Base-by-base conservation (phyloP, 495 filamentous ascomycete species). In the Saxophila tyrrhenica region DNA sequence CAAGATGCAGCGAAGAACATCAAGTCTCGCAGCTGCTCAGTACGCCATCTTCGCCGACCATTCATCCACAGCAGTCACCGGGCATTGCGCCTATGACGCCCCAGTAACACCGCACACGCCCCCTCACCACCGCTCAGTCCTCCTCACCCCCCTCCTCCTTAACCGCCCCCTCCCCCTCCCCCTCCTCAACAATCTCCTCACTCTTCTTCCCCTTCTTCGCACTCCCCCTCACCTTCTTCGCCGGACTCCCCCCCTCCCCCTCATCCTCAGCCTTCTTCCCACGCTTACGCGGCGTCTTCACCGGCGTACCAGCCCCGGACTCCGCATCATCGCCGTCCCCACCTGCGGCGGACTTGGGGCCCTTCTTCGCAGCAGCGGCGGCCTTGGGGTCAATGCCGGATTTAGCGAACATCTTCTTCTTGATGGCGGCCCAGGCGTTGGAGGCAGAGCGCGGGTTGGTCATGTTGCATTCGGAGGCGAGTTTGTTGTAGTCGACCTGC, bases 391-490 rank as follows among this genome's bases (percentile, higher is more conserved):
- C 29, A 7, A 35, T 20, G 24, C 25, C 54, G 25, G 11, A 39
- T 10, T 22, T 32, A 20, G 25, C 43, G 19, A 56, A 20, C 38
- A 68, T 55, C 51, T 65, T 65, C 43, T 46, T 54, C 50, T 73
- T 80, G 64, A 79, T 75, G 58, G 60, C 80, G 47, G 72, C 78
- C 65, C 69, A 71, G 45, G 76, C 71, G 25, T 65, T 81, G 66
- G 64, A 59, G 17, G 70, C 72, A 46, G 69, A 77, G 48, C 70
- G 74, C 45, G 70, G 70, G 38, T 68, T 80, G 55, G 46, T 53
- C 61, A 64, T 64, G 46, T 61, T 63, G 17, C 52, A 44, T 32
- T 54, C 46, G 0, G 3, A 41, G 24, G 65, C 65, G 10, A 68
- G 63, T 49, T 62, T 65, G 15, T 58, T 56, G 51, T 64, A 64